Evolutionary conservation across 2,329 filamentous ascomycete genomes (phyloP), one percentile per base, ranked within the genome.

Genomic region (Penicillium expansum): DNA sequence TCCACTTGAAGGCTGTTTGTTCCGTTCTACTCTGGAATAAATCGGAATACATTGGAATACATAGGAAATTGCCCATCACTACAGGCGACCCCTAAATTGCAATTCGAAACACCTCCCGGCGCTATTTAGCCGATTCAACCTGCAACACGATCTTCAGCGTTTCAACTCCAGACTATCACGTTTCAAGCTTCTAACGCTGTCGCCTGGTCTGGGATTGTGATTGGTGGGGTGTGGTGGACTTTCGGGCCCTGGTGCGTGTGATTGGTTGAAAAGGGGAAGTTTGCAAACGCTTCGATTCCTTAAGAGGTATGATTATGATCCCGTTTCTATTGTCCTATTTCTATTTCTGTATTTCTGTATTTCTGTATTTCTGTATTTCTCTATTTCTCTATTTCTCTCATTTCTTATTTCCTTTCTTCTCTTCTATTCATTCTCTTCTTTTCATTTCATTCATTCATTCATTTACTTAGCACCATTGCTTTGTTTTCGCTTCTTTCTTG

Each of bases 91-190:
- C 13, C 11, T 24, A 32, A 35, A 20, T 35, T 30, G 6, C 22
- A 2, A 38, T 37, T 38, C 18, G 35, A 53, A 53, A 48, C 24
- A 35, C 6, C 32, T 13, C 4, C 10, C 3, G 22, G n/a, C 29
- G 16, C 49, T 32, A 29, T 18, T 39, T 32, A 6, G 13, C 33
- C 41, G 33, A 39, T 8, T 49, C 32, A 59, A 56, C 44, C 59
- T 65, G 64, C 61, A 60, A 63, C 56, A 58, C 42, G 57, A 48
- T 35, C 58, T 39, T 50, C 27, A 58, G 57, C 49, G 65, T 68
- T 67, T 67, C 65, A 67, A 45, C 48, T 24, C 35, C 43, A 18
- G 52, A 52, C 39, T 29, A 55, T 53, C 56, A 22, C 58, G 63
- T 68, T 68, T 67, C 65, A 67, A 60, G 55, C 52, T 33, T 48